Conservation (phyloP, 495 filamentous ascomycete species). For the Aspergillus indologenus region DNA sequence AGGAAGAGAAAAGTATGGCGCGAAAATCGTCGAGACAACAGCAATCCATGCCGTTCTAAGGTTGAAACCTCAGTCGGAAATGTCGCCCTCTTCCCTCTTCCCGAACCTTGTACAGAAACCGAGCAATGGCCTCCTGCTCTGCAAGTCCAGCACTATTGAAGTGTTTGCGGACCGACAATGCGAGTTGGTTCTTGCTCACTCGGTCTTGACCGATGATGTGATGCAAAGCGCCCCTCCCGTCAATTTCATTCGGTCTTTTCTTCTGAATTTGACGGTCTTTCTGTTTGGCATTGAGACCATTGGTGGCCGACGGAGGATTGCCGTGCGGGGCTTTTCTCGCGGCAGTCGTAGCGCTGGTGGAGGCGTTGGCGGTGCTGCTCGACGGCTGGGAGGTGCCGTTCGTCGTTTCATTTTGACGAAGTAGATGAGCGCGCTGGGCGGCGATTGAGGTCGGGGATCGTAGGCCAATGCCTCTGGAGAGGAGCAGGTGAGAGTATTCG, state of each 20-base stretch:
- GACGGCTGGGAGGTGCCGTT: conserved; percentile 9
- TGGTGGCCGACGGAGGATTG: conserved; percentile 9
- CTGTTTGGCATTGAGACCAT: conserved; percentile 15
- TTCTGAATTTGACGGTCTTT: conserved; percentile 11
- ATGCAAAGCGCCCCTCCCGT: conserved; percentile 28
- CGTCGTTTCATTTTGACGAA: conserved; percentile 6
- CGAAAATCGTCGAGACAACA: neutral
- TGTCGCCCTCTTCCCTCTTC: conserved; percentile 44
- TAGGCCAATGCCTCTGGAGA: conserved; percentile 69
- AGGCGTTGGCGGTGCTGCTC: conserved; percentile 12
- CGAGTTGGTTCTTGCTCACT: conserved; percentile 74
- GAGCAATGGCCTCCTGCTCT: conserved; percentile 84
- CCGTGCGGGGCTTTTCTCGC: conserved; percentile 13
- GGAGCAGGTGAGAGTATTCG: conserved; percentile 66
- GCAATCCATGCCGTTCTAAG: conserved; percentile 18
- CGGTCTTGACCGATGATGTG: conserved; percentile 50
- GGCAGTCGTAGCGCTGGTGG: neutral
- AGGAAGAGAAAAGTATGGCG: conserved; percentile 4
- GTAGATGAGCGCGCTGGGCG: conserved; percentile 35
- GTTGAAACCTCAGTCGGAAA: conserved; percentile 46
- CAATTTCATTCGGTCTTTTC: conserved; percentile 7
- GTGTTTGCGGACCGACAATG: conserved; percentile 80
- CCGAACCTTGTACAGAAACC: conserved; percentile 80
- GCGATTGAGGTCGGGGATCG: conserved; percentile 46
- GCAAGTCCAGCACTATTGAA: conserved; percentile 82